A percentile compares a stretch with the other conserved stretches of the same genome.
Conservation (phyloP, 768 basidiomycete genomes). For the Macrolepiota albuminosa region DNA sequence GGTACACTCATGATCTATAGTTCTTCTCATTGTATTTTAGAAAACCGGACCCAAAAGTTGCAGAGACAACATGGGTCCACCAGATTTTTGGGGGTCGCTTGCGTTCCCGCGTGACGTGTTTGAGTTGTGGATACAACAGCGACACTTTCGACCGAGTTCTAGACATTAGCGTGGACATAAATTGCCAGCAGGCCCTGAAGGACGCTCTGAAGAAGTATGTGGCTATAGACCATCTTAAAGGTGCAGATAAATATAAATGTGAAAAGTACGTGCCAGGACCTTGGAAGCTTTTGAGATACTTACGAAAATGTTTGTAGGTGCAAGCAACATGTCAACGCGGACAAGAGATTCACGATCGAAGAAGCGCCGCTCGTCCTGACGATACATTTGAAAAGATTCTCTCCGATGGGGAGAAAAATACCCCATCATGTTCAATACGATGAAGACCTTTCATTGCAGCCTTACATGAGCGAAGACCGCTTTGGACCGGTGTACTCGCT, state of each 20-base stretch:
- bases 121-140: conserved; percentile 76
- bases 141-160: conserved; percentile 96
- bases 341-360: conserved; percentile 86
- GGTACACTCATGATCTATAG: neutral
- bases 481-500: conserved; percentile 78
- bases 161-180: conserved; percentile 90
- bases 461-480: conserved; percentile 80
- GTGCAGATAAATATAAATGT: conserved; percentile 96
- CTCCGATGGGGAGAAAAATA: conserved; percentile 85
- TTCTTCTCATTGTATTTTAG: conserved; percentile 28
- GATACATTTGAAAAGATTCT: conserved; percentile 93
- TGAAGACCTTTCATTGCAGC: conserved; percentile 63
- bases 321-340: conserved; percentile 85
- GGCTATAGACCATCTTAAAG: conserved; percentile 76
- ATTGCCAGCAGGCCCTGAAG: conserved; percentile 52
- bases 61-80: conserved; percentile 92
- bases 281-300: neutral
- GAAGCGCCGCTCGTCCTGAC: conserved; percentile 87
- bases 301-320: conserved; percentile 49
- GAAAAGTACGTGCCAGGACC: conserved; percentile 69
- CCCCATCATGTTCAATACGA: conserved; percentile 74
- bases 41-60: conserved; percentile 64
- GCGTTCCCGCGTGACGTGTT: conserved; percentile 87
- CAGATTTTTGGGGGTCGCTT: conserved; percentile 90
- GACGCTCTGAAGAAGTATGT: conserved; percentile 80